These are phyloP conservation scores for Talaromyces sp. DNA, from an alignment of 2,329 filamentous ascomycete species.

Conservation along the genomic window DNA sequence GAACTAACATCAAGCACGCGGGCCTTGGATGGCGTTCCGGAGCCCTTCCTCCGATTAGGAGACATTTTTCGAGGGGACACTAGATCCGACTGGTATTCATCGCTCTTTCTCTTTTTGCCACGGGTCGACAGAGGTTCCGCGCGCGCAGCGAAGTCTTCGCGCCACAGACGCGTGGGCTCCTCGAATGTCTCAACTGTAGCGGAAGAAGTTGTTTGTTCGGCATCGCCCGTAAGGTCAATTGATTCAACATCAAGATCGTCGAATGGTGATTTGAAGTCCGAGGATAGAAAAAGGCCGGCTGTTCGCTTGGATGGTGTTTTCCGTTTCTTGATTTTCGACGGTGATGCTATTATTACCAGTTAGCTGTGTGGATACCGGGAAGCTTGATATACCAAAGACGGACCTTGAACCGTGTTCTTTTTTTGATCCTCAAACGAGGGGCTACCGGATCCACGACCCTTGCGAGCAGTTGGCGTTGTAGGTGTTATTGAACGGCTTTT, in stretches of 20 bases:
- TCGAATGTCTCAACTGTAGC: slow-evolving; percentile 34
- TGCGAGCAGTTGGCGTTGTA: slow-evolving; percentile 15
- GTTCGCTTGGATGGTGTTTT: slow-evolving; percentile 4
- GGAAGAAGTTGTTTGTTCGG: slow-evolving; percentile 29
- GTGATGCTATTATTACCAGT: not conserved
- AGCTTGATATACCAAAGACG: not conserved
- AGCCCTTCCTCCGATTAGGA: slow-evolving; percentile 16
- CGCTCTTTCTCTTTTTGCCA: slow-evolving; percentile 45
- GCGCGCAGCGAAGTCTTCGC: slow-evolving; percentile 36
- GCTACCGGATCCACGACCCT: slow-evolving; percentile 10
- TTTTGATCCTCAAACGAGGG: slow-evolving; percentile 4
- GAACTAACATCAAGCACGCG: not conserved
- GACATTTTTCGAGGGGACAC: slow-evolving; percentile 25
- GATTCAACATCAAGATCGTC: slow-evolving; percentile 32
- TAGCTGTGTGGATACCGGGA: not conserved
- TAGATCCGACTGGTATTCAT: slow-evolving; percentile 38
- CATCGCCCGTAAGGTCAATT: slow-evolving; percentile 39
- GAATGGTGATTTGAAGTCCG: slow-evolving; percentile 15
- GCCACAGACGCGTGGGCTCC: slow-evolving; percentile 38
- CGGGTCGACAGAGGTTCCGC: slow-evolving; percentile 30
- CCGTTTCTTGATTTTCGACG: slow-evolving; percentile 3
- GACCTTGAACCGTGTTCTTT: slow-evolving; percentile 21
- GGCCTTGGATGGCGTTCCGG: slow-evolving; percentile 12
- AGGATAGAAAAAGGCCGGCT: not conserved
- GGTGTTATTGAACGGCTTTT: slow-evolving; percentile 15